Evolutionary conservation across 805 yeast species (phyloP), one percentile per base, ranked within the genome.

Genomic region (Komagataella pseudopastoris): DNA sequence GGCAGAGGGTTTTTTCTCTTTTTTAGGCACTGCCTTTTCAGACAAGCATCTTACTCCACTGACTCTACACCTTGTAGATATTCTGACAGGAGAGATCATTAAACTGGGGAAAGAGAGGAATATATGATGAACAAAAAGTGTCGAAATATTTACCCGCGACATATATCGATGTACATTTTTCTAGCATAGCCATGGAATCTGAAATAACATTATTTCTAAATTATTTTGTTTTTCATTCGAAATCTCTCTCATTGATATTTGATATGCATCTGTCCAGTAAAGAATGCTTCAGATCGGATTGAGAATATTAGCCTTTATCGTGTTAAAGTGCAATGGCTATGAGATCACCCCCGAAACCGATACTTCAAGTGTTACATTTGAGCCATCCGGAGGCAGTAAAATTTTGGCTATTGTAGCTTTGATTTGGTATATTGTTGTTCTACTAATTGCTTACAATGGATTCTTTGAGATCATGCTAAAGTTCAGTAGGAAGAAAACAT

Each of bases 361-460:
- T 30, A 8, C 39, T 10, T 5, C 39, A 30, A 30, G 14, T 14
- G 39, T 30, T 30, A 14, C 39, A 5, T 30, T 30, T 30, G 39
- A 12, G 14, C 39, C 39, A 8, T 30, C 39, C 5, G 39, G 39
- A 8, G 39, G 39, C 5, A 6, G 10, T 10, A 30, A 8, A 8
- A n/a, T 30, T 30, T 48, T 56, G 10, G 63, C 60, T 4, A 49
- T 43, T 14, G 49, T 59, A 10, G 51, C 54, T 16, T 51, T 65
- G 0, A 53, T 61, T 14, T 59, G 68, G 59, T 67, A 67, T 47
- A 7, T 60, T 14, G 65, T 63, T 14, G 63, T 68, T 7, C 16
- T 62, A 5, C 20, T 44, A 2, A 51, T 66, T 10, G 65, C 63
- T 2, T 51, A 49, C 45, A 58, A 57, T 46, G 71, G 71, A 22